phyloP scores from a whole-genome alignment of 1,284 basidiomycete genomes.

The Somion occarium region DNA sequence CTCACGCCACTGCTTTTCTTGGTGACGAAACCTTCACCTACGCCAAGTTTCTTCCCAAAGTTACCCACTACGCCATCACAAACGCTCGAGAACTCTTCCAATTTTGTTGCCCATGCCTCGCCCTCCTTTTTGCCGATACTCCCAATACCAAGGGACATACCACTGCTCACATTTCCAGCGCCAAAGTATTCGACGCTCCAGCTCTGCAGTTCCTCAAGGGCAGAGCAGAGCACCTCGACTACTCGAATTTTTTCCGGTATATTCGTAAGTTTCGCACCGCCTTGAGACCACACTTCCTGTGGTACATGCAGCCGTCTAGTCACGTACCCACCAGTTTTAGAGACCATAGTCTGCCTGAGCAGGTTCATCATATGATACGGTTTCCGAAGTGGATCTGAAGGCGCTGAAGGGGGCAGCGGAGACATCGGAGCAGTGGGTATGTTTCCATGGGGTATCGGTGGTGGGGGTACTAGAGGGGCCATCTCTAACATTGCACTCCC shows the following conservation, averaged over 20 bases:
- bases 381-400: constrained; percentile 70
- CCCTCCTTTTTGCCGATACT: constrained; percentile 66
- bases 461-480: constrained; percentile 44
- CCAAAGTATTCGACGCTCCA: constrained; percentile 69
- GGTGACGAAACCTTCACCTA: constrained; percentile 76
- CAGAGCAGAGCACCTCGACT: constrained; percentile 71
- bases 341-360: constrained; percentile 75
- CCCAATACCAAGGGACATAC: constrained; percentile 64
- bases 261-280: constrained; percentile 78
- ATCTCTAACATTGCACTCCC: constrained; percentile 18
- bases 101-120: constrained; percentile 63
- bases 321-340: constrained; percentile 82
- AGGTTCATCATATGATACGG: constrained; percentile 90
- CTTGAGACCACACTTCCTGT: constrained; percentile 86
- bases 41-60: constrained; percentile 85
- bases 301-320: constrained; percentile 87
- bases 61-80: constrained; percentile 85
- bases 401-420: constrained; percentile 65
- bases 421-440: constrained; percentile 72
- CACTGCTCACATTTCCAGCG: constrained; percentile 71
- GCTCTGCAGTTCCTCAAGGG: constrained; percentile 70
- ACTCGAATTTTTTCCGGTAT: constrained; percentile 84
- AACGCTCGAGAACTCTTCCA: constrained; percentile 68
- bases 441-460: constrained; percentile 44
- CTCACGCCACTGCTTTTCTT: constrained; percentile 73